Conservation (phyloP, 192 early-diverging fungal genomes). For the Chytriomyces confervae region DNA sequence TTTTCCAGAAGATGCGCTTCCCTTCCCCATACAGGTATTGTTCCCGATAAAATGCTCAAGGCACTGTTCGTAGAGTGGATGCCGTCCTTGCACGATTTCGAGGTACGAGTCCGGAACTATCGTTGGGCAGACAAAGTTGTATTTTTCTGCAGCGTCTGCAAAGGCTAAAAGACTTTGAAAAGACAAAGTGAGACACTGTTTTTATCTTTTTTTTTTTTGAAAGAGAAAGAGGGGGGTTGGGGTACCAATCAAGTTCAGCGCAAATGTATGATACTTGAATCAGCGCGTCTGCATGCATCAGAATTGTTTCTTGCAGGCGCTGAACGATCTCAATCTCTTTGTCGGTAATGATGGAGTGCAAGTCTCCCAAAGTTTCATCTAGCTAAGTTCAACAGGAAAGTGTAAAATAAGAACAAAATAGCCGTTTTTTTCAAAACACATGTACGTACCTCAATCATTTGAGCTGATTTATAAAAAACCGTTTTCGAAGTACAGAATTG, state of each 20-base stretch:
- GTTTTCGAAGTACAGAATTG: conserved; percentile 72
- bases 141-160: conserved; percentile 59
- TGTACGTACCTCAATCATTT: conserved; percentile 51
- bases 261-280: conserved; percentile 45
- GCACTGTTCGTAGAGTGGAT: conserved; percentile 67
- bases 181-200: not conserved
- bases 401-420: conserved; percentile 12
- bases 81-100: conserved; percentile 70
- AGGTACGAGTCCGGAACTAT: conserved; percentile 60
- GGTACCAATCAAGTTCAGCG: conserved; percentile 76
- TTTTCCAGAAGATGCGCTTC: not conserved
- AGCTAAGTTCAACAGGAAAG: conserved; percentile 48
- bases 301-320: conserved; percentile 64
- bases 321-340: conserved; percentile 85
- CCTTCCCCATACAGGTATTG: conserved; percentile 57
- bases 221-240: not conserved
- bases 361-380: conserved; percentile 81
- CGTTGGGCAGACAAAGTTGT: conserved; percentile 61
- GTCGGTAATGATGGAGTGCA: conserved; percentile 84
- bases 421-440: not conserved
- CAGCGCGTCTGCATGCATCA: conserved; percentile 50
- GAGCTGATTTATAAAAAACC: conserved; percentile 74
- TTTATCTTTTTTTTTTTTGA: not conserved
- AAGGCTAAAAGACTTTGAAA: conserved; percentile 66
- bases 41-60: conserved; percentile 76